Base-by-base conservation (phyloP, 768 basidiomycete genomes). In the Boletus tomentosulus region DNA sequence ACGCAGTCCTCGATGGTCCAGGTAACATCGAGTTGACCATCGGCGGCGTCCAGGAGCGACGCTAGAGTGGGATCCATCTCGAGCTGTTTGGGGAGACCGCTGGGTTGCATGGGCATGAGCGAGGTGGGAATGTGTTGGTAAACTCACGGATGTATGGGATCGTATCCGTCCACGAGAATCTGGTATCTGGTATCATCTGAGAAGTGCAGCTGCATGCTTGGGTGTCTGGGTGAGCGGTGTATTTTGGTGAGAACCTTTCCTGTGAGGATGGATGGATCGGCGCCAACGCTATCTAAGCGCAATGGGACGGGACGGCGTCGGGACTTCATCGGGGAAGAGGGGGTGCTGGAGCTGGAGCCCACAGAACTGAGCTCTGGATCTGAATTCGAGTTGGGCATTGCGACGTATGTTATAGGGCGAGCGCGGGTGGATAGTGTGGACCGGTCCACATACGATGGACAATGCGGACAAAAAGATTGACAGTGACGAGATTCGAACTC, bases 401-500 rank as follows among this genome's bases (percentile, higher is more conserved):
- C 9, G 34, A 27, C 19, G 28, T 28, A 13, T 42, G 28, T 22
- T 60, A 63, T 60, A 46, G 38, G 3, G 3, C 13, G 33, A 38
- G 10, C 10, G 6, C 2, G 22, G n/a, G 33, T 38, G 30, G 19
- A 28, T 12, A 8, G 19, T 45, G 46, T 44, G 53, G 57, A 44
- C 8, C 5, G 38, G 48, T 38, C 53, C 55, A 56, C 56, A 39
- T 25, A 27, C 7, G 16, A 44, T 52, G 55, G 56, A 61, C 63
- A 54, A 58, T 56, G 54, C 45, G 9, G 2, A 24, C 25, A 56
- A 51, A 61, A 61, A 61, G 4, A 48, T 15, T 78, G 77, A 78
- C 76, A 78, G 74, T 78, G 77, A 78, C 77, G 77, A 78, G 77
- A 78, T 79, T 78, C 77, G 77, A 78, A 78, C 77, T 78, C 77